Base-by-base conservation (phyloP, 306 rosid genomes). In the Mucuna pruriens region DNA sequence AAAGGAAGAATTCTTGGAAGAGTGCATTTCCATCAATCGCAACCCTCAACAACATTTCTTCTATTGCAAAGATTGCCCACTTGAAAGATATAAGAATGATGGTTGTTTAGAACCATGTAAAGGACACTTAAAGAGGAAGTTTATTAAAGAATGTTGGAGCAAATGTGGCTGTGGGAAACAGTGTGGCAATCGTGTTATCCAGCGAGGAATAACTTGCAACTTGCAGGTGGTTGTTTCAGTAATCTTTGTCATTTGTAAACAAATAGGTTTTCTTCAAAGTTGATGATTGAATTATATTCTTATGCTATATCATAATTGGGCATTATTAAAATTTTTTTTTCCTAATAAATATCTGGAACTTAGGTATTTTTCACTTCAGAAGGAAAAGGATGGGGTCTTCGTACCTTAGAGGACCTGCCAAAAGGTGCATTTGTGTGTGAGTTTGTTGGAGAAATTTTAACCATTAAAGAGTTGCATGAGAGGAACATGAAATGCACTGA, bases 321-420 rank as follows among this genome's bases (percentile, higher is more conserved):
- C 20, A 16, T 19, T 73, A 15, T 77, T 9, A 19, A 25, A 54
- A 38, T 71, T 15, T 54, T 84, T n/a, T 74, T 69, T 29, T n/a
- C n/a, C 29, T 71, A 46, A 76, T 52, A 8, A 66, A 65, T 29
- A 20, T 58, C 63, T 84, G 78, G 76, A n/a, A 40, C 76, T 61
- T 71, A 95, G 99, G 94, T 93, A 39, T 95, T 89, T 89, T 87
- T 80, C 75, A 90, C 98, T 81, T 60, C 93, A 25, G 94, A 93
- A 6, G 98, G 91, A 77, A 95, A 92, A 85, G 97, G 97, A 58
- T 95, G 99, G 99, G 99, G 98, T 81, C 94, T 95, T 70, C 94
- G 91, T 42, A 92, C 96, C 68, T 84, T 91, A 52, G 97, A 93
- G 89, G 94, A 87, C 80, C 76, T 95, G 34, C 98, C 97, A 52